Base-by-base conservation (phyloP, 2,329 filamentous ascomycete genomes). In the Neopestalotiopsis rosae region DNA sequence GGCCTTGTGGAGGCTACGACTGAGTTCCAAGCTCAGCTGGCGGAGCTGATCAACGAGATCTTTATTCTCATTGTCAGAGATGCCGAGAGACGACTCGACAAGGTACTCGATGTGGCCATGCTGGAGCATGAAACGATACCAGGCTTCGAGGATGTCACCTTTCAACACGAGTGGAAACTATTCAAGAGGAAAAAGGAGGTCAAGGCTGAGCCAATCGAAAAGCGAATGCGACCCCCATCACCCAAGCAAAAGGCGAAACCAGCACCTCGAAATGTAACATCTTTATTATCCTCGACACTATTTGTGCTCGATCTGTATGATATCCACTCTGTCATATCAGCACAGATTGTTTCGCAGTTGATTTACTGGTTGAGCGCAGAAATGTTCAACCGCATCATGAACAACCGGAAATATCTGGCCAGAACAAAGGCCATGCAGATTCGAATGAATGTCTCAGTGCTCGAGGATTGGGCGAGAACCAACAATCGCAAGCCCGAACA, bases 391-490 rank as follows among this genome's bases (percentile, higher is more conserved):
- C 92, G 95, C 69, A 93, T 99, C 80, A 97, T 99, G 93, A 95
- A 93, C 38, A 98, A 97, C 76, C 90, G 94, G 72, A 95, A 95
- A 79, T 99, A 98, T 76, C 86, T 99, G 10, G 95, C 96, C 5
- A 89, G 96, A 66, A 99, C 96, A 20, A 99, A 99, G 81, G 96
- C 96, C 3, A 99, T 99, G 96, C 96, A 99, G 79, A 98, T 99
- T 74, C 93, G 96, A 73, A 98, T 99, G 95, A 99, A 99, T 78
- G 90, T 99, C 6, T 98, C 96, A 0, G 92, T 91, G 7, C 84
- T 99, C 24, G 96, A 99, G 80, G 96, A 99, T 77, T 99, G 96
- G 96, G 95, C 96, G 1, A 89, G 95, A 38, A 88, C 89, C 17
- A 99, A 99, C 81, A 98, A 97, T 78, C 90, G 96, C 34, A 92